Conservation (phyloP, 192 early-diverging fungal species). For the Glomus cerebriforme region DNA sequence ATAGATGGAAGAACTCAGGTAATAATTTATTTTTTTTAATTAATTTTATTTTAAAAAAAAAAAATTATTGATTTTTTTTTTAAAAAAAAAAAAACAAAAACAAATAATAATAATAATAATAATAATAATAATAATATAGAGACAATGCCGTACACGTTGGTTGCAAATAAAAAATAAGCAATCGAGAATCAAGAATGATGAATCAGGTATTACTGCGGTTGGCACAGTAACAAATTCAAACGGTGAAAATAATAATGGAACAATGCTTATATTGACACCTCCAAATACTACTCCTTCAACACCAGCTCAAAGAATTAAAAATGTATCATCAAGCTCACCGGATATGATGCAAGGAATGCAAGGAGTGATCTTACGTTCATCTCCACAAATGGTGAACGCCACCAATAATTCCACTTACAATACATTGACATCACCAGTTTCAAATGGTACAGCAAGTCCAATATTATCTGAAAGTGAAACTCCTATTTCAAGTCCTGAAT, state of each 20-base stretch:
- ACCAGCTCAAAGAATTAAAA: slow-evolving; percentile 6
- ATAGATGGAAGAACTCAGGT: slow-evolving; percentile 60
- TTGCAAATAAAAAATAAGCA: slow-evolving; percentile 53
- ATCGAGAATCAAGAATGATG: slow-evolving; percentile 33
- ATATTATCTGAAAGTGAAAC: not conserved
- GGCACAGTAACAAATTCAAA: not conserved
- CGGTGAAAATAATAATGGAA: not conserved
- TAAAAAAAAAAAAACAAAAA: not conserved
- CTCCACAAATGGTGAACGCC: not conserved
- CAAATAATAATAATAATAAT: too few species aligned
- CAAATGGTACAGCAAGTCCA: not conserved
- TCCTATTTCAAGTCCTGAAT: not conserved
- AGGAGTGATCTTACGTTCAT: not conserved
- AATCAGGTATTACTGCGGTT: not conserved
- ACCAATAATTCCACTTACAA: not conserved
- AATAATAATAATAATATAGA: slow-evolving; percentile 28
- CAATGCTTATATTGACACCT: slow-evolving; percentile 12
- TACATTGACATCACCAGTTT: not conserved
- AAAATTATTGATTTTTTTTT: too few species aligned
- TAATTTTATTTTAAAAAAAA: not conserved
- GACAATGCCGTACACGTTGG: slow-evolving; percentile 65
- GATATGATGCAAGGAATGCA: not conserved
- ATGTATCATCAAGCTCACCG: not conserved
- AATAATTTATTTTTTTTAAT: not conserved
- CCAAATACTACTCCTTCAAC: slow-evolving; percentile 19